Evolutionary conservation across 768 basidiomycete species (phyloP), one percentile per base, ranked within the genome.

Genomic region (Trametes cinnabarina): DNA sequence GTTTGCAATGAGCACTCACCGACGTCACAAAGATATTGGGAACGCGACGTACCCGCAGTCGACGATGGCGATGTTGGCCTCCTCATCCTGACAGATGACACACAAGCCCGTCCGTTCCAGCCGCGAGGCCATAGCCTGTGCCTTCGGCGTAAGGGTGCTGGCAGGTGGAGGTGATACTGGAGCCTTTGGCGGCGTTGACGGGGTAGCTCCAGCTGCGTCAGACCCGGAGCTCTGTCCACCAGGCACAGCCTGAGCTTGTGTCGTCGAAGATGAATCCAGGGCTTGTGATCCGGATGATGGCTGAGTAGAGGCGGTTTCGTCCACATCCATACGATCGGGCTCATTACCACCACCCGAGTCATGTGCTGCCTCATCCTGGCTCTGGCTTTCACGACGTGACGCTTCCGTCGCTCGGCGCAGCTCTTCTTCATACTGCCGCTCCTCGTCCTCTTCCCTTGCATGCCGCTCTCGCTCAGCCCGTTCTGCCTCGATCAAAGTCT

Each of bases 1-100:
- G 22, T 15, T 54, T 26, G 51, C 44, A 22, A 11, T 6, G 4
- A 6, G 8, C 39, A 26, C 14, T 11, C 6, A 25, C 8, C 44
- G 19, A 7, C 17, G 30, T 26, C 3, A 22, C 8, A 39, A 15
- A 28, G 48, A 17, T 10, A 32, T 12, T n/a, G 20, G n/a, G n/a
- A n/a, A 46, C 12, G 30, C 30, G 23, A 82, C 87, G 42, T 69
- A 92, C 88, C 94, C 94, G 82, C 94, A 97, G 72, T 97, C 94
- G 12, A 96, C 89, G 53, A 94, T 85, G 2, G 93, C 94, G 56
- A 97, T 90, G 63, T 90, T 94, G 0, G 94, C 94, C 62, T 96
- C 94, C 58, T 94, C 90, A 61, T 97, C 94, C 68, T 95, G 94
- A 67, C 94, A 97, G 10, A 97, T 82, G 0, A 96, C 91, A 69